Base-by-base conservation (phyloP, 2,329 filamentous ascomycete species). In the Fusarium sp. region DNA sequence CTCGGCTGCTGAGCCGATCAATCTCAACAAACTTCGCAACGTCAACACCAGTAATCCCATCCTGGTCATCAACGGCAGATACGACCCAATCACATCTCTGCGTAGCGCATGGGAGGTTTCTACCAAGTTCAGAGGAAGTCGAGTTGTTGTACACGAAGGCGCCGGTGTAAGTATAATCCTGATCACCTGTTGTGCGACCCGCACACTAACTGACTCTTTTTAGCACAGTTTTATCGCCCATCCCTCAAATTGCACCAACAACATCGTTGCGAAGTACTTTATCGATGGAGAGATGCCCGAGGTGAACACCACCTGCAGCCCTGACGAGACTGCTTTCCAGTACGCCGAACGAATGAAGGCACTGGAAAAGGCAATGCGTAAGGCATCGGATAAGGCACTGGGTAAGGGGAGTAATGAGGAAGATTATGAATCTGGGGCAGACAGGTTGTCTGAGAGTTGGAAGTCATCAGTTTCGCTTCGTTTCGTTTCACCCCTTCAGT, bases 81-180 rank as follows among this genome's bases (percentile, higher is more conserved):
- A 58, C 1, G 62, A 65, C 6, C 62, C 62, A 0, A 25, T 22
- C 0, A 65, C 62, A 0, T 22, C 60, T 0, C 41, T 65, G 2
- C 48, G 45, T 2, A 38, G 60, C 13, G 60, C 62, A 0, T 65
- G 51, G 62, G 40, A 56, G 1, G 30, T 65, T 4, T 57, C 62
- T 1, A 12, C 60, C 2, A 13, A 43, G 3, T 65, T 65, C 3
- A 32, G 25, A 24, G 52, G 52, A 45, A 65, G 62, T 20, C 44
- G 62, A 8, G 24, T 65, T 6, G 8, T 65, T 20, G 40, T 65
- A 2, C 62, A 65, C 6, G 52, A 65, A 30, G 62, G 62, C 8
- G 60, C 44, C 0, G 62, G 62, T 13, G 62, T 64, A 41, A 51
- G 62, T 51, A 8, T 4, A 22, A 2, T 2, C 7, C 46, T 12